Conservation (phyloP, 441 rosid species). For the Populus hybrid region DNA sequence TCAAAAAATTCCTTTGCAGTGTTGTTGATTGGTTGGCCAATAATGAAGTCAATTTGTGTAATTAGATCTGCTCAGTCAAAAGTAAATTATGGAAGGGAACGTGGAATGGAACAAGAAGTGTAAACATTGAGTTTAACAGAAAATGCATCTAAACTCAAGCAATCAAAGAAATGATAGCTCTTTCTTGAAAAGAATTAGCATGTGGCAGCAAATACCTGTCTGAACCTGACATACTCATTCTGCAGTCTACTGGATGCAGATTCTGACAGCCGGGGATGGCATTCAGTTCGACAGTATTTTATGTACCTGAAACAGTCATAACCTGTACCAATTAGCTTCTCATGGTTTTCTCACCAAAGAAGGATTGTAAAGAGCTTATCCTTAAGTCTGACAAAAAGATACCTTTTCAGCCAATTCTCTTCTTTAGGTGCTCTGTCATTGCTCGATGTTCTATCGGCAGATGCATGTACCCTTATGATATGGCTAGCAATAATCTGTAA, state of each 20-base stretch:
- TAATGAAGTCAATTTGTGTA: neutral
- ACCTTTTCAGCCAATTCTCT: slow-evolving; percentile 98
- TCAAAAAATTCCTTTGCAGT: neutral
- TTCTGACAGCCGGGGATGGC: slow-evolving; percentile 85
- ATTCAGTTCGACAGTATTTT: slow-evolving; percentile 76
- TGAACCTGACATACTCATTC: slow-evolving; percentile 79
- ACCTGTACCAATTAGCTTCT: slow-evolving; percentile 24
- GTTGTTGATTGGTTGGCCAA: neutral
- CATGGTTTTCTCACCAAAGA: slow-evolving; percentile 9
- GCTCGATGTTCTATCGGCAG: slow-evolving; percentile 56
- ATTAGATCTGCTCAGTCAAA: neutral
- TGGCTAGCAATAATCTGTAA: slow-evolving; percentile 89
- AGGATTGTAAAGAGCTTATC: neutral
- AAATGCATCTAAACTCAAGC: neutral
- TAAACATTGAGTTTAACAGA: neutral
- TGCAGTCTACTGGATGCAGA: slow-evolving; percentile 73
- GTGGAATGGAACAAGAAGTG: neutral
- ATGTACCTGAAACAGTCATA: slow-evolving; percentile 52
- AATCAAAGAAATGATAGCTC: neutral
- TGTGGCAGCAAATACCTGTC: slow-evolving; percentile 52
- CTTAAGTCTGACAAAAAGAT: slow-evolving; percentile 11
- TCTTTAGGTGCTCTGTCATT: slow-evolving; percentile 60
- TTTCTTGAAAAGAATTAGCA: neutral
- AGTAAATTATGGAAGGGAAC: neutral
- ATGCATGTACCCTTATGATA: slow-evolving; percentile 91